Evolutionary conservation across 257 asterid species (phyloP).

Genomic region (Solanum neorickii): DNA sequence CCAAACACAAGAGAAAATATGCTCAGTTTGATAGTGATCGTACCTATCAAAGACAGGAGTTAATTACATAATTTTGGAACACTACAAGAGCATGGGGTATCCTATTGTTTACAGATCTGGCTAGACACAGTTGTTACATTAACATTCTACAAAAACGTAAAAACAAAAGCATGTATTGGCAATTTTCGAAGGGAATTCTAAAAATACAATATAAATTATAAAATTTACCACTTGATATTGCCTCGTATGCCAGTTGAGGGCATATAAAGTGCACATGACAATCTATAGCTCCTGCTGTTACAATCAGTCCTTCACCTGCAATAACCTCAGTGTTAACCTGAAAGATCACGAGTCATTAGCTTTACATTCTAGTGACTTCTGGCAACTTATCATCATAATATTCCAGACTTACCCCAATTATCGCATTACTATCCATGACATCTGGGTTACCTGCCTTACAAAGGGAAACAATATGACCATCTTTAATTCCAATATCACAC

Average conservation of each 20-base stretch:
- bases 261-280: conserved; percentile 98
- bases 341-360: neutral
- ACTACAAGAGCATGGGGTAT: neutral
- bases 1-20: neutral
- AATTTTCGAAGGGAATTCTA: neutral
- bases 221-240: conserved; percentile 87
- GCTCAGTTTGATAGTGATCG: neutral
- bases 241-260: conserved; percentile 86
- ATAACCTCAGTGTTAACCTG: conserved; percentile 89
- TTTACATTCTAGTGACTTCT: neutral
- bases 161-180: neutral
- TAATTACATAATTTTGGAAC: neutral
- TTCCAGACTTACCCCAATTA: conserved; percentile 66
- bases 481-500: conserved; percentile 90
- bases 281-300: conserved; percentile 94
- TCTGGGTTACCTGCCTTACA: conserved; percentile 96
- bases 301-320: conserved; percentile 93
- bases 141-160: neutral
- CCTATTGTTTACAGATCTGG: neutral
- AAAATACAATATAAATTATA: neutral
- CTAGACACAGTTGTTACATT: neutral
- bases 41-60: neutral
- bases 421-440: conserved; percentile 54
- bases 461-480: conserved; percentile 48
- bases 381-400: neutral